Conservation (phyloP, 75 land plant genomes). For the Sequoiadendron giganteum region DNA sequence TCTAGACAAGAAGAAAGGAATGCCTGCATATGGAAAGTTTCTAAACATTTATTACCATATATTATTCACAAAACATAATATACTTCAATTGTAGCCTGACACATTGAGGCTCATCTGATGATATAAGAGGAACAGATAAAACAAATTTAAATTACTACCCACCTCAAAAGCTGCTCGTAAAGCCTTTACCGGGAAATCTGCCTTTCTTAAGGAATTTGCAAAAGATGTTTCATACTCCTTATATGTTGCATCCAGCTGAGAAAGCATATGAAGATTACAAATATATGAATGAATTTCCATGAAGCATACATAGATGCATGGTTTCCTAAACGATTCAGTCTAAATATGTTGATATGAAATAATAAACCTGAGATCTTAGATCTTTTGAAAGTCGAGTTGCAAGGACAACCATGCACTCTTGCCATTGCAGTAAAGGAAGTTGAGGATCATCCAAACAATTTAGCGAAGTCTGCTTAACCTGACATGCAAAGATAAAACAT, state of each 20-base stretch:
- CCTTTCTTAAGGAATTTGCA: conserved; percentile 37
- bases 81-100: neutral
- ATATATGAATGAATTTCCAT: conserved; percentile 4
- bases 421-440: conserved; percentile 98
- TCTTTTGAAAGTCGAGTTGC: conserved; percentile 91
- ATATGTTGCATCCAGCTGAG: conserved; percentile 73
- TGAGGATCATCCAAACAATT: conserved; percentile 93
- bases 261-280: conserved; percentile 4
- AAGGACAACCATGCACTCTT: conserved; percentile 89
- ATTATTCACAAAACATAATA: neutral
- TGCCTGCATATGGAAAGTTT: conserved; percentile 37
- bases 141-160: neutral
- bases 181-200: conserved; percentile 90
- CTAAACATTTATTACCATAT: neutral
- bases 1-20: conserved; percentile 58
- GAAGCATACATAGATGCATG: neutral
- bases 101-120: neutral
- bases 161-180: conserved; percentile 77
- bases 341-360: neutral
- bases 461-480: conserved; percentile 91
- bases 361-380: conserved; percentile 30
- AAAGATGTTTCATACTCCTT: conserved; percentile 70
- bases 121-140: neutral
- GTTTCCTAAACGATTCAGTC: neutral
- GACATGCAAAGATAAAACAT: conserved; percentile 14